phyloP scores from a whole-genome alignment of 2,329 filamentous ascomycete species.

The Cordyceps fumosorosea region DNA sequence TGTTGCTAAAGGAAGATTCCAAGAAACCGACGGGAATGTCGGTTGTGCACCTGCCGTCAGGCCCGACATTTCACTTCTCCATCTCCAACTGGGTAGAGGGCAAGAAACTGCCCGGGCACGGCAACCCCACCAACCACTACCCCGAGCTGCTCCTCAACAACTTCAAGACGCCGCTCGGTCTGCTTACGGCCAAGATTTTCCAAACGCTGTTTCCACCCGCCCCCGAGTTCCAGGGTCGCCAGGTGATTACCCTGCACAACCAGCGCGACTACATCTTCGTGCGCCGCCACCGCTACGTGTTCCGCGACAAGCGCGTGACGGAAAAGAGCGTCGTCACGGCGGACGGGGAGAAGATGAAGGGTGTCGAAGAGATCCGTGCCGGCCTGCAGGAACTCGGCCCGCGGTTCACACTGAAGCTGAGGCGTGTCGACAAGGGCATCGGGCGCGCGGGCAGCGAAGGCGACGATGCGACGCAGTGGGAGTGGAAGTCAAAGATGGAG shows the following conservation, averaged over 20 bases:
- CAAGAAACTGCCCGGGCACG: conserved; percentile 82
- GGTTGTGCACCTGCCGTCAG: conserved; percentile 73
- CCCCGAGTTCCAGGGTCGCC: conserved; percentile 77
- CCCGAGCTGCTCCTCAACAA: conserved; percentile 89
- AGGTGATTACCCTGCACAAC: conserved; percentile 89
- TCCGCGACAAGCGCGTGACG: conserved; percentile 77
- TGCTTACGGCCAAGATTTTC: conserved; percentile 82
- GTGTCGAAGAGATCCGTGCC: conserved; percentile 77
- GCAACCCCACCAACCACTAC: conserved; percentile 79
- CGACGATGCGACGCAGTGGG: conserved; percentile 78
- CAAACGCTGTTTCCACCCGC: conserved; percentile 53
- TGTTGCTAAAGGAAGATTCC: conserved; percentile 82
- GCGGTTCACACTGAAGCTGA: conserved; percentile 68
- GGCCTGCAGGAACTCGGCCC: conserved; percentile 89
- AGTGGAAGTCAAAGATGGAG: conserved; percentile 95
- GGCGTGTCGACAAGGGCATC: conserved; percentile 86
- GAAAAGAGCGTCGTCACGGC: conserved; percentile 80
- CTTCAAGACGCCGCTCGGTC: conserved; percentile 86
- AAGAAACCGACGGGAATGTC: conserved; percentile 80
- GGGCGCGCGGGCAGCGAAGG: conserved; percentile 60
- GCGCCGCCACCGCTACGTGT: conserved; percentile 82
- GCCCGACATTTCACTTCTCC: conserved; percentile 88
- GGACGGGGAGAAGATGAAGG: conserved; percentile 77
- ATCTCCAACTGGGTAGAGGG: conserved; percentile 89
- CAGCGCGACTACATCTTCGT: conserved; percentile 96